Evolutionary conservation across 2,329 filamentous ascomycete genomes (phyloP), one percentile per base, ranked within the genome.

Genomic region (Calonectria hawksworthii): DNA sequence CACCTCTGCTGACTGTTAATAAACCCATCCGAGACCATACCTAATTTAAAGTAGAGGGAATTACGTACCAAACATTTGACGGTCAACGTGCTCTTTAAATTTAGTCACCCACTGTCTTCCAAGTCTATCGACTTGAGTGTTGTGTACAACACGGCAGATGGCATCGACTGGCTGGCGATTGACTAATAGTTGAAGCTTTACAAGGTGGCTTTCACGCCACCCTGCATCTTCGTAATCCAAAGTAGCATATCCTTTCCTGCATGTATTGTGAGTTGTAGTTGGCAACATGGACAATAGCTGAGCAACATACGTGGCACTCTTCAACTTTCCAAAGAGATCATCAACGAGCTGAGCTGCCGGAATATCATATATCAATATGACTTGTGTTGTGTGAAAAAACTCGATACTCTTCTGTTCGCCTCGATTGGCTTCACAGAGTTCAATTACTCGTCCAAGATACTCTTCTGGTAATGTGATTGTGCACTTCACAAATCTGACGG

Each of bases 201-300:
- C 92, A 51, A 99, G 92, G 75, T 93, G 92, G 81, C 94, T 95
- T 74, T 91, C 87, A 28, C 94, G 92, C 91, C 96, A 99, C 0
- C 95, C 96, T 0, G 96, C 94, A 80, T 99, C 97, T 86, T 99
- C 97, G 83, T 99, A 99, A 84, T 99, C 97, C 7, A 99, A 90
- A 44, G 94, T 97, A 0, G 97, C 97, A 81, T 99, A 99, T 14
- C 97, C 97, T 84, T 98, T 98, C 2, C 86, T 87, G 51, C 44
- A 38, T 16, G 26, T 7, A 4, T 4, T 41, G 50, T 51, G 13
- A 61, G 21, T 21, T 18, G 7, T 38, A 36, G 30, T 23, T 28
- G 16, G 23, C 13, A 18, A 47, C 4, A 10, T 3, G 26, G 23
- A 23, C 8, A 9, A 3, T 10, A 52, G 11, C 2, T 18, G 10